Evolutionary conservation across 192 early-diverging fungal genomes (phyloP).

Genomic region (Spizellomyces punctatus): DNA sequence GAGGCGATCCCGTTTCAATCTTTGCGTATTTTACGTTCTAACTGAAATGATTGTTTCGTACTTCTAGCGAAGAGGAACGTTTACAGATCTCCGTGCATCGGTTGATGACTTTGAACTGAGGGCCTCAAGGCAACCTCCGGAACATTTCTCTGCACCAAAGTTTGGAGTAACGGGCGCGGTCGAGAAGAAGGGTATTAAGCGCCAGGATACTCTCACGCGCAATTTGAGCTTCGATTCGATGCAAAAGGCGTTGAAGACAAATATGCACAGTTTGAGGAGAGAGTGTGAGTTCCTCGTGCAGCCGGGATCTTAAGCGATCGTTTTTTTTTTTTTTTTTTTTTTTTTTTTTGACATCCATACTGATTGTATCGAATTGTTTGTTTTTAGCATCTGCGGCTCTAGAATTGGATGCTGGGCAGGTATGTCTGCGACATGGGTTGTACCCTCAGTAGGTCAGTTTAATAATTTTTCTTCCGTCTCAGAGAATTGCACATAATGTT

Average conservation of each 20-base stretch:
- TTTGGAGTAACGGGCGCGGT: neutral
- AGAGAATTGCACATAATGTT: conserved; percentile 34
- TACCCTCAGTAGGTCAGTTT: too few species aligned
- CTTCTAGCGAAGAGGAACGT: conserved; percentile 13
- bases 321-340: conserved; percentile 8
- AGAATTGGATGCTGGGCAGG: conserved; percentile 16
- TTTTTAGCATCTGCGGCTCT: conserved; percentile 6
- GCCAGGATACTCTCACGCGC: conserved; percentile 33
- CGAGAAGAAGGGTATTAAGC: conserved; percentile 8
- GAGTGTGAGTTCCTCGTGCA: conserved; percentile 21
- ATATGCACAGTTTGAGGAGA: conserved; percentile 43
- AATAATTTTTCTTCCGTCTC: neutral
- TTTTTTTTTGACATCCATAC: neutral
- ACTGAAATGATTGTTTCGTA: too few species aligned
- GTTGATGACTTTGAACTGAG: conserved; percentile 38
- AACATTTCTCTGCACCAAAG: too few species aligned
- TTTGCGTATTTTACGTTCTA: too few species aligned
- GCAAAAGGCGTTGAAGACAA: conserved; percentile 57
- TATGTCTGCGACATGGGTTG: neutral
- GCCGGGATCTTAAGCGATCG: neutral
- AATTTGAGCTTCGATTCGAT: conserved; percentile 64
- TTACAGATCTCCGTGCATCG: conserved; percentile 26
- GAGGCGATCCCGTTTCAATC: too few species aligned
- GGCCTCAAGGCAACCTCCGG: too few species aligned
- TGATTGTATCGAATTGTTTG: neutral